Conservation (phyloP, 192 early-diverging fungal species). For the Allomyces macrogynus region DNA sequence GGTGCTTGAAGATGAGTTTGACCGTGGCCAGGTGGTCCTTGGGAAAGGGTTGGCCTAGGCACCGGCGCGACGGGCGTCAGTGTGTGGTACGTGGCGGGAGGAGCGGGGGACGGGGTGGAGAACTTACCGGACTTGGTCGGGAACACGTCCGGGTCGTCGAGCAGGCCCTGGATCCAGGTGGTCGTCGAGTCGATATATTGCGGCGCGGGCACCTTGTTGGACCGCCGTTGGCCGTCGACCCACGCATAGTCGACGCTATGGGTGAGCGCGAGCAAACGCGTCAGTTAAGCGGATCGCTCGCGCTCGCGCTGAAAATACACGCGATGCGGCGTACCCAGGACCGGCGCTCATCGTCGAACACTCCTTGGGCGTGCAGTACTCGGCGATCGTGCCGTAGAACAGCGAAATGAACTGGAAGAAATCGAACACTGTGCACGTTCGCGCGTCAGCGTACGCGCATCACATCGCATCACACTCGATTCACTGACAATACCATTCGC, state of each 20-base stretch:
- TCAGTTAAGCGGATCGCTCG: neutral
- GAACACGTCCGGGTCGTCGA: conserved; percentile 80
- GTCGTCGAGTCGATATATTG: conserved; percentile 89
- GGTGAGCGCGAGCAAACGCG: neutral
- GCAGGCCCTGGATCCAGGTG: conserved; percentile 59
- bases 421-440: conserved; percentile 40
- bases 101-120: neutral
- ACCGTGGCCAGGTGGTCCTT: conserved; percentile 49
- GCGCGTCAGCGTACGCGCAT: neutral
- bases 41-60: conserved; percentile 64
- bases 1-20: conserved; percentile 55
- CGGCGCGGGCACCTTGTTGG: conserved; percentile 70
- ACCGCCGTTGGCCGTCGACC: conserved; percentile 65
- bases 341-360: conserved; percentile 83
- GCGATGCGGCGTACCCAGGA: conserved; percentile 25
- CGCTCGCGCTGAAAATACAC: neutral
- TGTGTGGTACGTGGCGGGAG: neutral
- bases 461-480: neutral
- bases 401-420: conserved; percentile 83
- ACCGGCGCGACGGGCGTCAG: too few relatives aligned
- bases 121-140: conserved; percentile 70
- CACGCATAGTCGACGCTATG: conserved; percentile 64
- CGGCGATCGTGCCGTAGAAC: conserved; percentile 71
- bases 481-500: conserved; percentile 35
- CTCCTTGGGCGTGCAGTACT: conserved; percentile 62